Percentiles rank a stretch among this genome's conserved stretches.
Conservation (phyloP, 441 rosid species). For the Hypseocharis bilobata region DNA sequence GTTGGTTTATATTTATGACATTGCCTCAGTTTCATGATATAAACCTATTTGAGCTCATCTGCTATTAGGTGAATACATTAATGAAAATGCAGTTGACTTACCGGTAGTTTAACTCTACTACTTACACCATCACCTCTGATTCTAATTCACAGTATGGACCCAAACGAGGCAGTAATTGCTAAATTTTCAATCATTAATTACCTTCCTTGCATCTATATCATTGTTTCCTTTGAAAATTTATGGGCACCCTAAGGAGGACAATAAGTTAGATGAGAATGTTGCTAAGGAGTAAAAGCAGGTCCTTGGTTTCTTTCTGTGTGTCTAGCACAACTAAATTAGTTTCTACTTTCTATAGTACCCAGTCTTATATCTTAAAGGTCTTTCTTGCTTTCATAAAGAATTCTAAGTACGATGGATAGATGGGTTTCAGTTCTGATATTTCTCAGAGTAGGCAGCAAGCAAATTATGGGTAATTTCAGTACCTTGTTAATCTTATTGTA, state of each 20-base stretch:
- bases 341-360: not conserved
- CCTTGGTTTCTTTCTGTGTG: not conserved
- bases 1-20: not conserved
- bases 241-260: not conserved
- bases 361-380: not conserved
- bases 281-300: not conserved
- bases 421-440: constrained; percentile 2
- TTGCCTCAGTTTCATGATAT: not conserved
- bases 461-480: not conserved
- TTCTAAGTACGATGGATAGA: not conserved
- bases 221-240: too few relatives aligned
- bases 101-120: not conserved
- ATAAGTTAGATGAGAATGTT: too few relatives aligned
- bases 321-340: not conserved
- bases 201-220: not conserved
- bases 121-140: too few relatives aligned
- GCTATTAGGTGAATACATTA: not conserved
- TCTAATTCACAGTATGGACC: too few relatives aligned
- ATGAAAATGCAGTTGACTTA: not conserved
- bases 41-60: not conserved
- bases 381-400: not conserved
- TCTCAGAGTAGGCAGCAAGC: not conserved
- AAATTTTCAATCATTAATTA: too few relatives aligned
- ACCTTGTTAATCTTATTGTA: too few relatives aligned
- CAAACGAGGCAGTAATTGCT: not conserved